Base-by-base conservation (phyloP, 139 green algal genomes). In the Tetradesmus lagerheimii region DNA sequence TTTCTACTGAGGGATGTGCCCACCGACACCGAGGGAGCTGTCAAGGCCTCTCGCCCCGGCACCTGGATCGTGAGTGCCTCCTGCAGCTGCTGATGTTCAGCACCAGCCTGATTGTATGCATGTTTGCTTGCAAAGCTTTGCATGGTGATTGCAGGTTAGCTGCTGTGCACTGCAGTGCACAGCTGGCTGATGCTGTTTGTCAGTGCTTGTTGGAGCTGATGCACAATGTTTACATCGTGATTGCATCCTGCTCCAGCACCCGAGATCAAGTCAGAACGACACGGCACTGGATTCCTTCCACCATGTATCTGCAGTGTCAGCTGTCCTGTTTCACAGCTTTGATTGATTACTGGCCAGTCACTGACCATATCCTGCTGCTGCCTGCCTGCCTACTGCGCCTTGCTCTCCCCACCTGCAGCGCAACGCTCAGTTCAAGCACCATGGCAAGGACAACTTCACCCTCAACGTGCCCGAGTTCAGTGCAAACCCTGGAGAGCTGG, bases 401-500 rank as follows among this genome's bases (percentile, higher is more conserved):
- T 62, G 18, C 43, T 75, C 4, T 18, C 77, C 27, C 6, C 50
- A 29, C 1, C 41, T 74, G 43, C 84, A 89, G 84, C 84, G 84
- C 66, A 89, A 89, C 31, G 84, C 84, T 67, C 66, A 93, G 35
- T 93, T 94, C 81, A 90, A 89, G 78, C 93, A 95, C 90, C 38
- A 89, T 25, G 66, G 84, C 67, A 89, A 81, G 38, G 84, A 89
- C 0, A 74, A 41, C 64, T 95, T 95, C 90, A 86, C 80, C 53
- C 91, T 95, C 18, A 89, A 91, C 47, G 39, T 95, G 1, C 93
- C 93, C 18, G 38, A 89, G 45, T 93, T 95, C 57, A 89, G 89
- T 29, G 87, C 90, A 29, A 83, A 83, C 79, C 90, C 88, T 4
- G 93, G 93, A 25, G 94, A 95, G 92, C 90, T 96, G 57, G 91